These are phyloP conservation scores for Epithele typhae DNA, from an alignment of 768 basidiomycete species.

Conservation along the genomic window DNA sequence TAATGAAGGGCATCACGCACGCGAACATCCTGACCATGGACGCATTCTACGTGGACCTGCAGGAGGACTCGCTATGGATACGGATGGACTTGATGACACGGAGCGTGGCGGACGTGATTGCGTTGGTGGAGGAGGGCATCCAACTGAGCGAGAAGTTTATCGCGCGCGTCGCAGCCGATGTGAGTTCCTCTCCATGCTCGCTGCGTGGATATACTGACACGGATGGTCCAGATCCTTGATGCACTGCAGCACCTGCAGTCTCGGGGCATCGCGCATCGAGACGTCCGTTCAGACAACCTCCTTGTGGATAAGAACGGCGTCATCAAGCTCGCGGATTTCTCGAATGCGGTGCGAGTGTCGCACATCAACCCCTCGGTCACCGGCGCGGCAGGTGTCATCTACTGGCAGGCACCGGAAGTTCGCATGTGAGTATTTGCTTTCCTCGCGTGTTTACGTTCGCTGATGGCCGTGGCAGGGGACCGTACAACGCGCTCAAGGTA, in stretches of 20 bases:
- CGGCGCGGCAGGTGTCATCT: conserved; percentile 67
- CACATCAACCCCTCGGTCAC: conserved; percentile 44
- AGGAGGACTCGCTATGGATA: conserved; percentile 64
- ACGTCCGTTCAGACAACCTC: conserved; percentile 81
- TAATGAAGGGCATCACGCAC: conserved; percentile 56
- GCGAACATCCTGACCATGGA: conserved; percentile 65
- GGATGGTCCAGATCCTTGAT: conserved; percentile 46
- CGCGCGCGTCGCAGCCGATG: conserved; percentile 73
- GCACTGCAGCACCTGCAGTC: conserved; percentile 64
- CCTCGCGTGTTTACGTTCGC: not conserved
- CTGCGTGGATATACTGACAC: not conserved
- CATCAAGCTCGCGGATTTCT: conserved; percentile 81
- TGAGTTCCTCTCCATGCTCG: no score
- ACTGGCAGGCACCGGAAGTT: conserved; percentile 86
- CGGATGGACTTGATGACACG: conserved; percentile 90
- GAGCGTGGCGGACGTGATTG: conserved; percentile 78
- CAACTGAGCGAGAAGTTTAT: conserved; percentile 65
- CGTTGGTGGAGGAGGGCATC: conserved; percentile 56
- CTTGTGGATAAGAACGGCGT: conserved; percentile 65
- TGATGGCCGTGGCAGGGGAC: conserved; percentile 39
- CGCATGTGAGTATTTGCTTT: conserved; percentile 45
- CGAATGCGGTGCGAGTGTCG: conserved; percentile 62
- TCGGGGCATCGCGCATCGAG: conserved; percentile 73
- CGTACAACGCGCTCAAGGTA: conserved; percentile 70
- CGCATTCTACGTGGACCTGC: conserved; percentile 62